Evolutionary conservation across 352 stramenopile genomes (phyloP).

Genomic region (Pythium chondricola): DNA sequence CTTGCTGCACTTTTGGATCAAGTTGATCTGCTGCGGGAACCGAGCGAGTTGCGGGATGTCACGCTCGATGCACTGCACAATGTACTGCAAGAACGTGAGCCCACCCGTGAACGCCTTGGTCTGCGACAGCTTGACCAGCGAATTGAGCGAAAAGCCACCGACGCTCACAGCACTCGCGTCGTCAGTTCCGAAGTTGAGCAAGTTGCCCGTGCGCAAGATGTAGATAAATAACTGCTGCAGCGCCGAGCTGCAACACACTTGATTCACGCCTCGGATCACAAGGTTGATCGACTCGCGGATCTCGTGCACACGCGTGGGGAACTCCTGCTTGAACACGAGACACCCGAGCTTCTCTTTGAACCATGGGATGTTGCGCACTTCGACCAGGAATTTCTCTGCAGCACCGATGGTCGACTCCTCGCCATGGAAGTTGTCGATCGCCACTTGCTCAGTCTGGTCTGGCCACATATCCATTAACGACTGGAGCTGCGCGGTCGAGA

Average conservation of each 20-base stretch:
- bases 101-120: slow-evolving; percentile 81
- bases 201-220: slow-evolving; percentile 76
- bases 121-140: slow-evolving; percentile 81
- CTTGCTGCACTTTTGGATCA: slow-evolving; percentile 70
- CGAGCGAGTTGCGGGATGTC: slow-evolving; percentile 65
- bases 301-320: slow-evolving; percentile 66
- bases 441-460: slow-evolving; percentile 62
- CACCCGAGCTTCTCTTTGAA: slow-evolving; percentile 70
- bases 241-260: slow-evolving; percentile 68
- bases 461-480: slow-evolving; percentile 85
- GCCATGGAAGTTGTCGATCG: slow-evolving; percentile 60
- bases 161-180: slow-evolving; percentile 30
- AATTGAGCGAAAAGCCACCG: slow-evolving; percentile 67
- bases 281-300: slow-evolving; percentile 69
- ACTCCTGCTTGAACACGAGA: slow-evolving; percentile 83
- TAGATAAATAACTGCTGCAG: slow-evolving; percentile 84
- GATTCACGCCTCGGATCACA: slow-evolving; percentile 69
- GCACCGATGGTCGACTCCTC: slow-evolving; percentile 52
- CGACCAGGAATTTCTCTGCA: slow-evolving; percentile 74
- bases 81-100: slow-evolving; percentile 79
- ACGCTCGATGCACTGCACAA: slow-evolving; percentile 82
- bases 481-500: slow-evolving; percentile 71
- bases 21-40: slow-evolving; percentile 74
- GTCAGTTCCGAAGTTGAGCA: slow-evolving; percentile 70
- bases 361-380: slow-evolving; percentile 58